Evolutionary conservation across 73 alveolate genomes (phyloP), one percentile per base, ranked within the genome.

Genomic region (Paramecium caudatum): DNA sequence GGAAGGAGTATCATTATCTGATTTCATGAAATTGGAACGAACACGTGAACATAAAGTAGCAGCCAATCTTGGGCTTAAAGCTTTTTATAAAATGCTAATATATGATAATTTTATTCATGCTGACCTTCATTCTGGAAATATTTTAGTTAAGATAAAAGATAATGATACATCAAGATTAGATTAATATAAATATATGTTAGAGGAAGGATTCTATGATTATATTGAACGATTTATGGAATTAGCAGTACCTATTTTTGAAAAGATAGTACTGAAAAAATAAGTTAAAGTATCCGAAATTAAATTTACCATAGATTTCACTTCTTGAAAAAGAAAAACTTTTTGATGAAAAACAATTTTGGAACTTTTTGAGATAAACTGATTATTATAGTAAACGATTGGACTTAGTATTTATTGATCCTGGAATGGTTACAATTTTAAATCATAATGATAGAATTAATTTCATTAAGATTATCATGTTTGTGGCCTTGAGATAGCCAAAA

Each of bases 61-160:
- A 27, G 88, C 88, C 8, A 74, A 74, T 15, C 43, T 74, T 41
- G 88, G 88, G 19, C 30, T 74, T 10, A 74, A 74, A 19, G 88
- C 88, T 17, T 74, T 74, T 74, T 74, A 74, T 74, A 74, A 74
- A 45, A 74, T 74, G 88, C 33, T 74, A 23, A 74, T 74, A 1
- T 74, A 41, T 41, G 88, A 74, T 43, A 74, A 74, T 45, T 74
- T 74, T 74, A 74, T 74, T 34, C 88, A 74, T 43, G 88, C 88
- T 15, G 88, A 74, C 32, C 47, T 74, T 19, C 88, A 74, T 74
- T 30, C 88, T n/a, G 88, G 88, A 13, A 74, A 74, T 39, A 74
- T 74, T 3, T 45, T 74, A 74, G 68, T 74, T 3, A 74, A 68
- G 5, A 74, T 45, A 9, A 45, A 55, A 55, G 80, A 55, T 55